These are phyloP conservation scores for Monilinia fructicola DNA, from an alignment of 2,329 filamentous ascomycete genomes.

Conservation along the genomic window DNA sequence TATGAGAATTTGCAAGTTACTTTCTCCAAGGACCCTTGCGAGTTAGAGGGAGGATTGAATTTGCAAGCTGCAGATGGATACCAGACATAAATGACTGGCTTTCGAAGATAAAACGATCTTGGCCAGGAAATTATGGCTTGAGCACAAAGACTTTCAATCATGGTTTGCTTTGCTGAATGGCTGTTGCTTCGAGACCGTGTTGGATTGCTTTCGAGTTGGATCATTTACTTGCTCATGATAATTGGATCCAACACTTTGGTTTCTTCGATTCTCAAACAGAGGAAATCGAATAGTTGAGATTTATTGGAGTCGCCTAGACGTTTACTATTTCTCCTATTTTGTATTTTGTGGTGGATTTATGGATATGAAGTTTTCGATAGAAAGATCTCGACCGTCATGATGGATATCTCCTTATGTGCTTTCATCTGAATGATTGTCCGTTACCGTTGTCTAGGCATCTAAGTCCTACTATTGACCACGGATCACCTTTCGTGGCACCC, in stretches of 20 bases:
- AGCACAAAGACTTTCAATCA: neutral
- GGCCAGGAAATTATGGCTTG: neutral
- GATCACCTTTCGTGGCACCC: conserved; percentile 15
- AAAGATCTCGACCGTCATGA: neutral
- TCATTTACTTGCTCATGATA: neutral
- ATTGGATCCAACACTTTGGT: neutral
- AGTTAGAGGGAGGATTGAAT: conserved; percentile 17
- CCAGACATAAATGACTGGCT: neutral
- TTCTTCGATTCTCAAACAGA: neutral
- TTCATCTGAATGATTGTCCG: neutral
- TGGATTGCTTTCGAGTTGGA: neutral
- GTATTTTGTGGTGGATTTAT: neutral
- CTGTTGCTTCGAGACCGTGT: neutral
- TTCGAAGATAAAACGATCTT: neutral
- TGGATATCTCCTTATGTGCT: neutral
- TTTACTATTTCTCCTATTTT: neutral
- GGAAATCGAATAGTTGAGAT: neutral
- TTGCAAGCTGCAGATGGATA: conserved; percentile 19
- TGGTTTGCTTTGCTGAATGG: neutral
- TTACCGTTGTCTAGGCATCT: neutral
- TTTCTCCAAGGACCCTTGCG: conserved; percentile 27
- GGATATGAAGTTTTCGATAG: neutral
- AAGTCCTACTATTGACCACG: conserved; percentile 3
- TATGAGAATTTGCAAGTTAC: conserved; percentile 22
- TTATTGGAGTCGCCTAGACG: neutral